Percentiles rank a stretch among this genome's conserved stretches.
Conservation (phyloP, 495 filamentous ascomycete genomes). For the Xeromyces bisporus region DNA sequence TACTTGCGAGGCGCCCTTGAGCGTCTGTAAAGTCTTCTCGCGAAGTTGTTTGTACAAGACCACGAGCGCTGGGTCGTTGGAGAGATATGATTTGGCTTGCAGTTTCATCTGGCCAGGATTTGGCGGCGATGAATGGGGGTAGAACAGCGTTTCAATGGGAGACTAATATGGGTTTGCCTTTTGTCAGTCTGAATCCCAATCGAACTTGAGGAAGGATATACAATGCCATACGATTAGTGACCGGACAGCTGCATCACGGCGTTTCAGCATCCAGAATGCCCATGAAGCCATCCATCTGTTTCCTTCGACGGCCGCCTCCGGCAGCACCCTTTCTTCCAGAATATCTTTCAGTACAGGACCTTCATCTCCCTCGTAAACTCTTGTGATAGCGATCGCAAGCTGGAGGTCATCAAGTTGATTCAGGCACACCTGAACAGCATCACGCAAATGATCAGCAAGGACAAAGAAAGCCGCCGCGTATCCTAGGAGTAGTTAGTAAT, state of each 20-base stretch:
- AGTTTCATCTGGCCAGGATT: constrained; percentile 31
- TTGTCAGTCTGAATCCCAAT: too few relatives aligned
- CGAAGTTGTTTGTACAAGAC: constrained; percentile 77
- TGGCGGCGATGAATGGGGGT: constrained; percentile 27
- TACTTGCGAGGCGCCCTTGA: constrained; percentile 71
- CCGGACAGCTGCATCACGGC: constrained; percentile 69
- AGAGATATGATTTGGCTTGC: constrained; percentile 61
- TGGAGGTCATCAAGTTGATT: constrained; percentile 77
- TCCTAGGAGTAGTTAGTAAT: constrained; percentile 30
- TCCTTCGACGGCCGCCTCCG: constrained; percentile 58
- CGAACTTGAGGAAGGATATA: too few relatives aligned
- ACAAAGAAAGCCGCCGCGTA: constrained; percentile 96
- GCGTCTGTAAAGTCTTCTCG: constrained; percentile 68
- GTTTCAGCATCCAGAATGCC: constrained; percentile 86
- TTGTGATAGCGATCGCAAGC: constrained; percentile 76
- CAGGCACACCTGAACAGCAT: constrained; percentile 70
- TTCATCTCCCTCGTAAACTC: constrained; percentile 77
- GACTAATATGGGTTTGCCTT: too few relatives aligned
- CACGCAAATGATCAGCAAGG: constrained; percentile 66
- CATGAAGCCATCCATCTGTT: constrained; percentile 92
- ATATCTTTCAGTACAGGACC: constrained; percentile 57
- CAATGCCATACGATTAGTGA: constrained; percentile 50
- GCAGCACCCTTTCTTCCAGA: constrained; percentile 63
- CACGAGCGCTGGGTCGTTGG: constrained; percentile 77
- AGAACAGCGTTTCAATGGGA: constrained; percentile 54